These are phyloP conservation scores for Epicoccum sorghinum DNA, from an alignment of 2,329 filamentous ascomycete species.

Conservation along the genomic window DNA sequence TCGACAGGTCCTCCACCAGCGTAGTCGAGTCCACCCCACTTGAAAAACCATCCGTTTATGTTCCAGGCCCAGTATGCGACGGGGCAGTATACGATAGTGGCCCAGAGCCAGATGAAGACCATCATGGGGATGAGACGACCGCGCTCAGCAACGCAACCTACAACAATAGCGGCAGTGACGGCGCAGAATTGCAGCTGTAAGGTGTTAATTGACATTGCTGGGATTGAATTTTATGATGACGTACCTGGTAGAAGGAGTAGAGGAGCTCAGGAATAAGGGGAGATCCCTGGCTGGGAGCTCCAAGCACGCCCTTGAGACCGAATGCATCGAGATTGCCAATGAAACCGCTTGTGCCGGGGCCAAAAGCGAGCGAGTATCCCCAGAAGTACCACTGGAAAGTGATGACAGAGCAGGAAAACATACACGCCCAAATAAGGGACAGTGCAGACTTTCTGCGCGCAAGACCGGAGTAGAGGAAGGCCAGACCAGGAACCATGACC, in stretches of 20 bases:
- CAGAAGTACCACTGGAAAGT: slow-evolving; percentile 99
- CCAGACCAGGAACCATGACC: slow-evolving; percentile 95
- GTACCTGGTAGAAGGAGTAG: slow-evolving; percentile 91
- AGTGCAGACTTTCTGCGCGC: slow-evolving; percentile 97
- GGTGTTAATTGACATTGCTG: neutral
- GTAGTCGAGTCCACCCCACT: slow-evolving; percentile 92
- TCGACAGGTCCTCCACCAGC: slow-evolving; percentile 97
- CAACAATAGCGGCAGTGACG: slow-evolving; percentile 87
- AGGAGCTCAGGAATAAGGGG: slow-evolving; percentile 87
- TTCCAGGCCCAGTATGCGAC: slow-evolving; percentile 98
- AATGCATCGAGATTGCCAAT: slow-evolving; percentile 92
- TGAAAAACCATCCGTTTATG: slow-evolving; percentile 87
- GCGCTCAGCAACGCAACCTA: slow-evolving; percentile 91
- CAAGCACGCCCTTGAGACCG: slow-evolving; percentile 84
- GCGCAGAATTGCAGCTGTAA: slow-evolving; percentile 92
- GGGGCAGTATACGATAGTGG: slow-evolving; percentile 95
- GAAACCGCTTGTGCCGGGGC: slow-evolving; percentile 81
- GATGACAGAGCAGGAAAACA: slow-evolving; percentile 90
- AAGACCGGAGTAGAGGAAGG: slow-evolving; percentile 95
- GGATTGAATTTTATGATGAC: slow-evolving; percentile 15
- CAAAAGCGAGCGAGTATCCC: slow-evolving; percentile 96
- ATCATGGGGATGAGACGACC: slow-evolving; percentile 91
- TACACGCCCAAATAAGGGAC: slow-evolving; percentile 95
- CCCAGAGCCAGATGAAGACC: slow-evolving; percentile 97
- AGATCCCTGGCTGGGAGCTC: slow-evolving; percentile 82